Percentiles rank a stretch among this genome's conserved stretches.
Evolutionary conservation across 257 asterid genomes (phyloP).

Genomic region (Nemophila menziesii): DNA sequence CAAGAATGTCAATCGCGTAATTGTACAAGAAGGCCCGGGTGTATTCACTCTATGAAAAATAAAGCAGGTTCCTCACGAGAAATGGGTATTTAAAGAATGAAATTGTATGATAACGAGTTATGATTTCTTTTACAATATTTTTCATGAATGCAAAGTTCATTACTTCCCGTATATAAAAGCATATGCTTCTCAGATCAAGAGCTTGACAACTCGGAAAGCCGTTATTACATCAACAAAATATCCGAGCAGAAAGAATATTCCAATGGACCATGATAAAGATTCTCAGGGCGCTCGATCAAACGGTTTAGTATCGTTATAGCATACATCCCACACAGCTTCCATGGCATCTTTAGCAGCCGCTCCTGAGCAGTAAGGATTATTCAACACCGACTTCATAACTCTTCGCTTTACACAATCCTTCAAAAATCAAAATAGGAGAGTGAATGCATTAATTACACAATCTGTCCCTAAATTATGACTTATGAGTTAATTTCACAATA

Average conservation of each 20-base stretch:
- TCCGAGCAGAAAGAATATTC: not conserved
- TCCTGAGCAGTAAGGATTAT: constrained; percentile 69
- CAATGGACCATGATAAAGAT: not conserved
- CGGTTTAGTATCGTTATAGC: constrained; percentile 84
- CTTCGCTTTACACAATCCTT: constrained; percentile 81
- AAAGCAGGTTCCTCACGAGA: no score
- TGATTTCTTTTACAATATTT: no score
- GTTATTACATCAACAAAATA: not conserved
- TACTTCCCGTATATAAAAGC: no score
- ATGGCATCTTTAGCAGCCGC: constrained; percentile 71
- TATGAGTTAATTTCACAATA: no score
- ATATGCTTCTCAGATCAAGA: not conserved
- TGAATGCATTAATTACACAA: no score
- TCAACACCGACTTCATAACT: constrained; percentile 50
- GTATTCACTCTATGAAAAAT: no score
- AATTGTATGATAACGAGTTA: no score
- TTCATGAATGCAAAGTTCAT: no score
- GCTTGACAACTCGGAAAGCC: not conserved
- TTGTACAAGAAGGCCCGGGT: no score
- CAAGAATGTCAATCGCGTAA: no score
- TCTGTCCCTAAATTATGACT: no score
- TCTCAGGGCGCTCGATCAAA: constrained; percentile 80
- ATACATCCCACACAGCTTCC: constrained; percentile 92
- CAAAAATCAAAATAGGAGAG: constrained; percentile 7
- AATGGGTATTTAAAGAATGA: no score